Evolutionary conservation across 1,284 basidiomycete genomes (phyloP).

Genomic region (Naganishia albida): DNA sequence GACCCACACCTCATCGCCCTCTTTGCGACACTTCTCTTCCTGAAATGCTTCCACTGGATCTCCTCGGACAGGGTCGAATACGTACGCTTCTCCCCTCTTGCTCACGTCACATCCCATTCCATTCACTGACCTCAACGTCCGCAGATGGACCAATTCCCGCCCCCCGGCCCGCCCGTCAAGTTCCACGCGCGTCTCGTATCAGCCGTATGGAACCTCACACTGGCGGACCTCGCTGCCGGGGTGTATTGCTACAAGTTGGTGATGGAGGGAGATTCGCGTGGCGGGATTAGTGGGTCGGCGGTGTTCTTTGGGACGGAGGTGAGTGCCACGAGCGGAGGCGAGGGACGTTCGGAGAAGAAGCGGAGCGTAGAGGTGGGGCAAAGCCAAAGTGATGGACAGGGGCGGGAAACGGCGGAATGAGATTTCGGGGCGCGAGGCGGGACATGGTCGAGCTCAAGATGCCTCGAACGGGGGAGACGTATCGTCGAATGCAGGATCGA

Average conservation of each 20-base stretch:
- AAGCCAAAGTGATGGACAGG: too few species aligned
- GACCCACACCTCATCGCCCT: constrained; percentile 88
- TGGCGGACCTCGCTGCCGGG: constrained; percentile 40
- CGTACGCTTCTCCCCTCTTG: too few species aligned
- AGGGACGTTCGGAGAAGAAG: too few species aligned
- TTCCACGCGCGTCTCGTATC: constrained; percentile 83
- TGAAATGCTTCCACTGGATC: constrained; percentile 98
- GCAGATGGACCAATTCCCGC: constrained; percentile 94
- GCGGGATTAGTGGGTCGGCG: constrained; percentile 78
- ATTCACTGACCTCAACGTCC: too few species aligned
- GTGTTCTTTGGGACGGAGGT: constrained; percentile 95
- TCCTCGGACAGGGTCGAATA: constrained; percentile 92
- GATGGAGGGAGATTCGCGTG: constrained; percentile 13
- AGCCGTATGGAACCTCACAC: constrained; percentile 44
- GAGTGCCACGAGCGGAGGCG: constrained; percentile 40
- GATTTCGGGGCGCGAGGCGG: too few species aligned
- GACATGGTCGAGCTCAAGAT: too few species aligned
- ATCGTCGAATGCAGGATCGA: too few species aligned
- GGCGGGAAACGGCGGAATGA: too few species aligned
- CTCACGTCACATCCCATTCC: too few species aligned
- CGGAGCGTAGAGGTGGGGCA: too few species aligned
- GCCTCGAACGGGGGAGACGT: too few species aligned
- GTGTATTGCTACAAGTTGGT: constrained; percentile 41
- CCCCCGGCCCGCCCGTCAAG: constrained; percentile 73
- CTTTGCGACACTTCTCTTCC: constrained; percentile 87